phyloP scores from a whole-genome alignment of 129 eudicot species.

The Oenanthe sinensis region DNA sequence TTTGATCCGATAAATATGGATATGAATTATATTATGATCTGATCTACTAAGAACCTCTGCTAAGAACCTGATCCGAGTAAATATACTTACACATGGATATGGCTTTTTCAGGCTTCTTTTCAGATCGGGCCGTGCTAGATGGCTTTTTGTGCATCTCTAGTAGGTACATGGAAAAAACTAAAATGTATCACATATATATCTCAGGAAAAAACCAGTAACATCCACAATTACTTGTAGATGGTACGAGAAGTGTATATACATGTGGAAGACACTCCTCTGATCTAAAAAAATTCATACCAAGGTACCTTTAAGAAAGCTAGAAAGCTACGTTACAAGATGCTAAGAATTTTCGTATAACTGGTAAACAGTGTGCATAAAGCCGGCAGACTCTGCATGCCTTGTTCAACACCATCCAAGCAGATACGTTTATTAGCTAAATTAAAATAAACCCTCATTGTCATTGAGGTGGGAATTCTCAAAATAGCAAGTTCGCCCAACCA shows the following conservation, averaged over 20 bases:
- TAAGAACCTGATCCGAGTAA: too few species aligned
- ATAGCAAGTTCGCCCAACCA: constrained; percentile 94
- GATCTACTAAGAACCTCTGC: too few species aligned
- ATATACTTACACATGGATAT: too few species aligned
- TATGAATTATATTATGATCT: too few species aligned
- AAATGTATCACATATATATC: background rate
- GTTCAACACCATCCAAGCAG: background rate
- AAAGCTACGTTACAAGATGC: background rate
- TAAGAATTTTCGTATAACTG: background rate
- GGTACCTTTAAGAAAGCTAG: background rate
- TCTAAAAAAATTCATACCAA: background rate
- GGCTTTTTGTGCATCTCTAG: too few species aligned
- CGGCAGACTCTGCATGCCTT: background rate
- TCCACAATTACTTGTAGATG: background rate
- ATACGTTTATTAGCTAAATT: background rate
- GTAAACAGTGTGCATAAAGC: background rate
- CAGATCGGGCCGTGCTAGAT: too few species aligned
- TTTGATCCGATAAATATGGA: too few species aligned
- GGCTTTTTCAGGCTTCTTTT: too few species aligned
- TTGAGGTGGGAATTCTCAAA: constrained; percentile 21
- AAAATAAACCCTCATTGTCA: background rate
- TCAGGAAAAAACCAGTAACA: background rate
- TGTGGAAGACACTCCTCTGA: background rate
- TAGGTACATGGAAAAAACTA: background rate
- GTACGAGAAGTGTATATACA: background rate